phyloP scores from a whole-genome alignment of 306 rosid genomes.

The Vigna angularis region DNA sequence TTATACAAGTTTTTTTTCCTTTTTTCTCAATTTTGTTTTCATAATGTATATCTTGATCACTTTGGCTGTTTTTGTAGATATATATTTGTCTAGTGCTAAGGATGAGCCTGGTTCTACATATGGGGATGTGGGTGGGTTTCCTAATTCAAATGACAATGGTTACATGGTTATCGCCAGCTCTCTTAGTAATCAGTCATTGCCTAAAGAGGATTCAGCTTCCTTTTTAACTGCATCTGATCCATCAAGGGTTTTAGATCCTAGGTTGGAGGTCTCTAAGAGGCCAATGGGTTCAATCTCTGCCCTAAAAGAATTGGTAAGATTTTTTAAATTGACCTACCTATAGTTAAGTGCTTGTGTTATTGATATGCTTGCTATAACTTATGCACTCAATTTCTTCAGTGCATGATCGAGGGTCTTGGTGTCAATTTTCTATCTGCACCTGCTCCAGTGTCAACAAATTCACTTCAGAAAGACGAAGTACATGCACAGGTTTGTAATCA shows the following conservation, averaged over 20 bases:
- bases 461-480: slow-evolving; percentile 78
- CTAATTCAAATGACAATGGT: slow-evolving; percentile 65
- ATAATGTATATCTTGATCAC: slow-evolving; percentile 11
- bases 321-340: slow-evolving; percentile 19
- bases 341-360: slow-evolving; percentile 25
- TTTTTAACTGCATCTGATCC: slow-evolving; percentile 65
- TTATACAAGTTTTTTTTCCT: slow-evolving; percentile 12
- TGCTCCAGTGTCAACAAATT: slow-evolving; percentile 61
- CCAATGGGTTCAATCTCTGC: slow-evolving; percentile 68
- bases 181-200: slow-evolving; percentile 58
- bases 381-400: slow-evolving; percentile 63
- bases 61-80: slow-evolving; percentile 59
- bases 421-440: slow-evolving; percentile 65
- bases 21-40: not conserved
- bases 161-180: slow-evolving; percentile 52
- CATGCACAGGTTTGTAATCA: slow-evolving; percentile 79
- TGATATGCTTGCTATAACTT: slow-evolving; percentile 40
- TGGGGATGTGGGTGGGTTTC: slow-evolving; percentile 65
- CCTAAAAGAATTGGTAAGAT: slow-evolving; percentile 78
- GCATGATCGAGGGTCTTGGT: slow-evolving; percentile 81
- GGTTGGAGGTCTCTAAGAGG: slow-evolving; percentile 73
- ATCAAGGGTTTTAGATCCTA: slow-evolving; percentile 65
- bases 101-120: slow-evolving; percentile 66
- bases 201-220: slow-evolving; percentile 68
- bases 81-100: slow-evolving; percentile 70